Evolutionary conservation across 2,329 filamentous ascomycete species (phyloP).

Genomic region (Microdochium bolleyi): DNA sequence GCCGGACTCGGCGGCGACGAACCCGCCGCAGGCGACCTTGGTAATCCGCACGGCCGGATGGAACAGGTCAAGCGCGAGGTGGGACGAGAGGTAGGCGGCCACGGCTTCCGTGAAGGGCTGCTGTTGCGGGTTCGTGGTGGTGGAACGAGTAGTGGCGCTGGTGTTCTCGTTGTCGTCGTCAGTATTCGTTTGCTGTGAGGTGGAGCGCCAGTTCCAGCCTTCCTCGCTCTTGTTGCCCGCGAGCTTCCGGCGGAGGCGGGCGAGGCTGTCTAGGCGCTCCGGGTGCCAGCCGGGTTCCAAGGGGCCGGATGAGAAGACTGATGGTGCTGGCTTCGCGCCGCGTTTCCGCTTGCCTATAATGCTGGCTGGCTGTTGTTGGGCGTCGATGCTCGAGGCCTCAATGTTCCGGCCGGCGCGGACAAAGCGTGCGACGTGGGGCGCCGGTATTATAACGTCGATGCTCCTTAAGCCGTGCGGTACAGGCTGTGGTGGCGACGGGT

Average conservation of each 20-base stretch:
- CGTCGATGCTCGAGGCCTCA: neutral
- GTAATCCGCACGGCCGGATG: constrained; percentile 44
- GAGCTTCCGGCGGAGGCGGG: constrained; percentile 31
- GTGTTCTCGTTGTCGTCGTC: neutral
- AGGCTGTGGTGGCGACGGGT: neutral
- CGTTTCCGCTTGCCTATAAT: constrained; percentile 5
- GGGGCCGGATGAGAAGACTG: neutral
- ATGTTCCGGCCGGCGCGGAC: constrained; percentile 26
- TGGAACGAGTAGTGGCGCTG: neutral
- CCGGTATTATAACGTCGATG: constrained; percentile 44
- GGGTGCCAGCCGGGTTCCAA: constrained; percentile 12
- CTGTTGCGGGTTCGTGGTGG: neutral
- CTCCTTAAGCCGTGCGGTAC: constrained; percentile 26
- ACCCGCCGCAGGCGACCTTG: constrained; percentile 48
- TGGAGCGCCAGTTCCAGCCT: constrained; percentile 40
- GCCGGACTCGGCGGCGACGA: constrained; percentile 40
- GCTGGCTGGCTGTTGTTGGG: constrained; percentile 2
- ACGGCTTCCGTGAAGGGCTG: constrained; percentile 45
- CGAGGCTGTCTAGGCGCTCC: constrained; percentile 16
- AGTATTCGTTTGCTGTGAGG: neutral
- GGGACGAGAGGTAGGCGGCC: constrained; percentile 38
- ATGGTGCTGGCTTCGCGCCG: neutral
- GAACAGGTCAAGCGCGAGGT: constrained; percentile 46
- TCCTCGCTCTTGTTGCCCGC: constrained; percentile 40
- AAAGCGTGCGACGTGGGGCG: constrained; percentile 38